phyloP scores from a whole-genome alignment of 2,329 filamentous ascomycete genomes.

The Curvularia eragrostidis region DNA sequence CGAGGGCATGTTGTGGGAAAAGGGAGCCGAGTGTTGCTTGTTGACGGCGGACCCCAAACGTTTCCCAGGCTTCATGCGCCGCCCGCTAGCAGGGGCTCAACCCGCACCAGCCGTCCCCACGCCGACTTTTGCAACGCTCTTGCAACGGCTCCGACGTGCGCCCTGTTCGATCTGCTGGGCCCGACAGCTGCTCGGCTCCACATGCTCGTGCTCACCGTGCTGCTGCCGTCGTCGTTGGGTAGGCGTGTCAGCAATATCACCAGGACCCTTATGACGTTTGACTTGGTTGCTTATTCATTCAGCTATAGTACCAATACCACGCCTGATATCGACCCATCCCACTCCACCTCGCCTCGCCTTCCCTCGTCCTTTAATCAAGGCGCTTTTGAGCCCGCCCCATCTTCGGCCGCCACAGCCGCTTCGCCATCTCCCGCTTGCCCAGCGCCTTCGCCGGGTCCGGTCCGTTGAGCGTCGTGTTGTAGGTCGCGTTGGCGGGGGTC shows the following conservation, averaged over 20 bases:
- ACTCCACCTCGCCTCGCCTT: neutral
- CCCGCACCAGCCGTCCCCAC: conserved; percentile 17
- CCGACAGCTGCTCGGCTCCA: too few relatives aligned
- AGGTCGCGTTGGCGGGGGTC: conserved; percentile 54
- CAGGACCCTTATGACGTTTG: too few relatives aligned
- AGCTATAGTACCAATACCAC: neutral
- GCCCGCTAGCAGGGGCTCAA: conserved; percentile 1
- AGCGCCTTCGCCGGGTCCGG: conserved; percentile 47
- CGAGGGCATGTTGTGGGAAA: neutral
- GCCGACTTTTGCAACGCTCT: conserved; percentile 17
- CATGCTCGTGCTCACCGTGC: too few relatives aligned
- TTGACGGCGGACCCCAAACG: neutral
- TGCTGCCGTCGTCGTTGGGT: too few relatives aligned
- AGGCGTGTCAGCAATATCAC: too few relatives aligned
- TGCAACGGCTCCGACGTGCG: conserved; percentile 18
- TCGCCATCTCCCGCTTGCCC: conserved; percentile 27
- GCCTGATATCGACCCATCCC: neutral
- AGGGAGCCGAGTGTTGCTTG: neutral
- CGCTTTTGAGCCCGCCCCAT: conserved; percentile 5
- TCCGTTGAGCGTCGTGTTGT: conserved; percentile 54
- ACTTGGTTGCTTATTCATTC: neutral
- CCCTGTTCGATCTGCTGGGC: too few relatives aligned
- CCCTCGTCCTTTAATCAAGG: neutral
- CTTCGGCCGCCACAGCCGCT: conserved; percentile 19
- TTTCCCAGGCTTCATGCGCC: neutral